Evolutionary conservation across 23 red algal genomes (phyloP), one percentile per base, ranked within the genome.

Genomic region (Chondrus crispus): DNA sequence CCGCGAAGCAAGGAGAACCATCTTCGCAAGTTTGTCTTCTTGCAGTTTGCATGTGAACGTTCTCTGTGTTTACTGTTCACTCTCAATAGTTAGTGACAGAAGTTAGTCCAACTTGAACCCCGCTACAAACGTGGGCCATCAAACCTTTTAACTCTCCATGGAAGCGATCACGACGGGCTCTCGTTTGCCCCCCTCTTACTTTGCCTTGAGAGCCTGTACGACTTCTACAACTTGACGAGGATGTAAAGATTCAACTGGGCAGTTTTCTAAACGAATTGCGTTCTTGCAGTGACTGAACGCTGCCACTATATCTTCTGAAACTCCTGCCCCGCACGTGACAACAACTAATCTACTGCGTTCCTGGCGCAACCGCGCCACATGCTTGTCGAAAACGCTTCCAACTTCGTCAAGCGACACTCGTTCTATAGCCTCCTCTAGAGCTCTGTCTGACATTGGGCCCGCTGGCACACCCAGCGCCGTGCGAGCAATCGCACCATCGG

Each of bases 391-490:
- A 14, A 38, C 62, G 8, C 51, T 30, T 51, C 11, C 49, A 62
- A 88, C 24, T 6, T 35, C 13, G 11, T 42, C 18, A 29, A 88
- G 44, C n/a, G 12, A 32, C 19, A 88, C 84, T 8, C 38, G 42
- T 45, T 88, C 84, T 6, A 88, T 46, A 7, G 19, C 41, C 44
- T 88, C 64, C 42, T 88, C 84, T 19, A 72, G 3, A 16, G 11
- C 13, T 60, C 68, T 62, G 35, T 88, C 84, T 32, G 84, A 62
- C 44, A 88, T n/a, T 11, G 84, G 39, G 64, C 84, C 74, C 11
- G 66, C 68, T 4, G 64, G 39, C 12, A 39, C 22, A 37, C 84
- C 84, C 19, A 44, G 4, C 3, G 64, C 66, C 11, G n/a, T 49
- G 10, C 84, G 46, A 28, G 87, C 4, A 14, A 68, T 5, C 16